Base-by-base conservation (phyloP, 106 monocot species). In the Acanthochlamys bracteata region DNA sequence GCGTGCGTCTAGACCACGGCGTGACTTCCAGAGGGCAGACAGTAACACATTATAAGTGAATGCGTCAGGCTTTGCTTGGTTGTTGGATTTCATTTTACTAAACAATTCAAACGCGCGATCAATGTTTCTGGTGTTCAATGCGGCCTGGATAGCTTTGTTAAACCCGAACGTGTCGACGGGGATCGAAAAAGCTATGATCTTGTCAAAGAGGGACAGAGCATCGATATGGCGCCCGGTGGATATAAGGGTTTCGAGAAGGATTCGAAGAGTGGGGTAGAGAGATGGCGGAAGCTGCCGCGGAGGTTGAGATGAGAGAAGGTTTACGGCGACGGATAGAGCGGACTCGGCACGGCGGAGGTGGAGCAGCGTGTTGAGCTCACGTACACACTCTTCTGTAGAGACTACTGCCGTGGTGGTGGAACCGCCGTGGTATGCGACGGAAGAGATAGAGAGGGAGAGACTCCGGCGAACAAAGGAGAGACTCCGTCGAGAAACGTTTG, bases 31-130 rank as follows among this genome's bases (percentile, higher is more conserved):
- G 60, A 73, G 11, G 8, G 73, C 72, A 23, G 82, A 68, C 19
- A 93, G 75, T 43, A 88, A 11, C 16, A 82, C 75, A 64, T 84
- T 93, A 72, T 78, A 93, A 4, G 74, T 71, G 69, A 93, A 93
- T 14, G 67, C 65, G 39, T 79, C 67, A 11, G 80, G 71, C 14
- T 24, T 16, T 17, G 41, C 46, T 3, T 47, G 4, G 17, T 66
- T 42, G 27, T 22, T 58, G 15, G 15, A 55, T 59, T 40, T 63
- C 83, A 63, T 55, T 53, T 52, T 24, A 24, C 45, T 59, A 72
- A 76, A 66, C 63, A 84, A 39, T 14, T 64, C 12, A 25, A 92
- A 3, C 0, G 79, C 84, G 8, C 47, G 41, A n/a, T 72, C 41
- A 20, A 92, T 15, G 21, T 76, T 66, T 7, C 84, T 73, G 1